Conservation (phyloP, 1,284 basidiomycete genomes). For the Cryptococcus neoformans region DNA sequence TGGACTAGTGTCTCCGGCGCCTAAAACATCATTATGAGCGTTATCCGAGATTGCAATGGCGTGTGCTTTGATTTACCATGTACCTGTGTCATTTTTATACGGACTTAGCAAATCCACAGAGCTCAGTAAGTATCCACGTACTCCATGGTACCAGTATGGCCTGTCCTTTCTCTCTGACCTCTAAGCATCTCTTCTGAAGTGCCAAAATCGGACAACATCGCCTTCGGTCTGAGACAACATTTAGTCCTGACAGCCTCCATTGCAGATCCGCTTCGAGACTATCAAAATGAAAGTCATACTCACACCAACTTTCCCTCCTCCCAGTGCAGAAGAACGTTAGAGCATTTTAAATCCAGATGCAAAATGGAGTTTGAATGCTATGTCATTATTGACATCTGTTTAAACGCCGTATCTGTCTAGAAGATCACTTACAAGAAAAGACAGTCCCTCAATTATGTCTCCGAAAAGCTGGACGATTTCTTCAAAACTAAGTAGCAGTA, state of each 20-base stretch:
- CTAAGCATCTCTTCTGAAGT: slow-evolving; percentile 85
- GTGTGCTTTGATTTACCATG: not conserved
- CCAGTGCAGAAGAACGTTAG: slow-evolving; percentile 88
- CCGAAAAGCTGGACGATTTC: slow-evolving; percentile 72
- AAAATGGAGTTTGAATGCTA: slow-evolving; percentile 81
- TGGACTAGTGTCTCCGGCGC: slow-evolving; percentile 73
- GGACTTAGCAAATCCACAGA: no score
- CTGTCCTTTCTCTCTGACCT: slow-evolving; percentile 64
- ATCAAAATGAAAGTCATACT: slow-evolving; percentile 2
- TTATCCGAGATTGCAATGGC: not conserved
- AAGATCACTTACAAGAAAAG: slow-evolving; percentile 63
- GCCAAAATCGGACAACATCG: slow-evolving; percentile 91
- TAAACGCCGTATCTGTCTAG: not conserved
- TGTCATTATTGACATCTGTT: slow-evolving; percentile 1
- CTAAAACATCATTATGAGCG: slow-evolving; percentile 3
- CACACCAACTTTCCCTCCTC: slow-evolving; percentile 76
- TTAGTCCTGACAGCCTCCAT: not conserved
- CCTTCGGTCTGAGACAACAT: slow-evolving; percentile 51
- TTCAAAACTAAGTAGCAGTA: slow-evolving; percentile 74
- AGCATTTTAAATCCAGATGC: slow-evolving; percentile 89
- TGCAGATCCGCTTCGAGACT: not conserved
- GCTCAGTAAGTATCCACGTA: slow-evolving; percentile 10
- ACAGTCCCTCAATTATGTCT: slow-evolving; percentile 73
- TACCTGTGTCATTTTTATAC: no score
- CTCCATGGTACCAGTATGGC: slow-evolving; percentile 89